phyloP scores from a whole-genome alignment of 805 yeast genomes.

The Candida pseudoglaebosa region DNA sequence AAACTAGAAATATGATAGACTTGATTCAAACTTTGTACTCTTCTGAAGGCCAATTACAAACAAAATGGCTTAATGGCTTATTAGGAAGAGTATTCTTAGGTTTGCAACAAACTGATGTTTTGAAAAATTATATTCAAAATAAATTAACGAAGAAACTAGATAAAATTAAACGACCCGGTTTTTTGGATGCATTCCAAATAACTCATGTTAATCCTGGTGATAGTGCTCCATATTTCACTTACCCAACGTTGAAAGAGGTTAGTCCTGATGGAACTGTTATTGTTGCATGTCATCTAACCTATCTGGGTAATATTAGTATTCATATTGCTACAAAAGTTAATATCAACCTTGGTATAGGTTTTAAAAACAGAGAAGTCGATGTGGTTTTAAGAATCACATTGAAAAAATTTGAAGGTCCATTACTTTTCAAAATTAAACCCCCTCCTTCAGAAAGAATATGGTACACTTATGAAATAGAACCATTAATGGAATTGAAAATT shows the following conservation, averaged over 20 bases:
- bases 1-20: constrained; percentile 65
- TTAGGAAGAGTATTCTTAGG: constrained; percentile 79
- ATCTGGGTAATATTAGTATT: constrained; percentile 71
- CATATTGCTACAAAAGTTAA: constrained; percentile 79
- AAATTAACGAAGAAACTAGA: constrained; percentile 69
- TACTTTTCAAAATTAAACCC: constrained; percentile 68
- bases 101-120: constrained; percentile 64
- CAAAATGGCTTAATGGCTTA: constrained; percentile 89
- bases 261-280: constrained; percentile 77
- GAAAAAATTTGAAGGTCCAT: constrained; percentile 66
- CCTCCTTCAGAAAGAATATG: constrained; percentile 90
- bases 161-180: constrained; percentile 82
- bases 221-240: constrained; percentile 75
- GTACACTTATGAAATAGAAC: constrained; percentile 84
- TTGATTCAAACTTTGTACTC: constrained; percentile 76
- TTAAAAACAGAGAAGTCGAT: constrained; percentile 71
- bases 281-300: constrained; percentile 57
- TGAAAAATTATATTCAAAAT: constrained; percentile 53
- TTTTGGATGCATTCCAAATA: constrained; percentile 77
- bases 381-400: constrained; percentile 67
- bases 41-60: constrained; percentile 75
- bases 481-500: constrained; percentile 65
- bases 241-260: constrained; percentile 63
- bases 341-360: constrained; percentile 66
- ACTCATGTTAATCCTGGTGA: constrained; percentile 70